Percentiles rank a stretch among this genome's conserved stretches.
phyloP scores from a whole-genome alignment of 331 rosid genomes.

The Prunus yedoensis region DNA sequence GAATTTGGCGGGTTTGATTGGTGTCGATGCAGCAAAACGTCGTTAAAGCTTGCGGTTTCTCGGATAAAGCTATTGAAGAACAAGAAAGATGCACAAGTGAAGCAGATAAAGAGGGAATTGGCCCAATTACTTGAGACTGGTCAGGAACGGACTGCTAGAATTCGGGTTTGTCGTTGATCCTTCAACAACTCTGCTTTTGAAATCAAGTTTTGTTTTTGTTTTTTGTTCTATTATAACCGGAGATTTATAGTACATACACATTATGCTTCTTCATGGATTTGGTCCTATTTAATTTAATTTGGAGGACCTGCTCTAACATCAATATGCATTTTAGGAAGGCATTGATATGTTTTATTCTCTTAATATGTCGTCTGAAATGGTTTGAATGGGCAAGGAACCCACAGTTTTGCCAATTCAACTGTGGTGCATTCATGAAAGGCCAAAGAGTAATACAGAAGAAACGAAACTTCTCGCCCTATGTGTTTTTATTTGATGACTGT shows the following conservation, averaged over 20 bases:
- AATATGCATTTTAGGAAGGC: neutral
- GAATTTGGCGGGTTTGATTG: slow-evolving; percentile 13
- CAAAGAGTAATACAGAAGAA: neutral
- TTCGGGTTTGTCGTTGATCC: slow-evolving; percentile 53
- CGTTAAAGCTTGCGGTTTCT: slow-evolving; percentile 79
- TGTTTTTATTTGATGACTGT: neutral
- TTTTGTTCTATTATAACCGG: no score
- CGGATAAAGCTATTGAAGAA: slow-evolving; percentile 85
- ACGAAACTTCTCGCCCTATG: neutral
- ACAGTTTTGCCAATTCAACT: neutral
- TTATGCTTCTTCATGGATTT: slow-evolving; percentile 3
- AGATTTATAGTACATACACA: neutral
- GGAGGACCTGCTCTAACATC: neutral
- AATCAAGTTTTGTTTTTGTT: neutral
- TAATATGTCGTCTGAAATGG: neutral
- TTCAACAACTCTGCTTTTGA: slow-evolving; percentile 11
- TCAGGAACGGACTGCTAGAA: slow-evolving; percentile 85
- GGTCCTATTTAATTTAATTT: neutral
- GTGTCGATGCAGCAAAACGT: slow-evolving; percentile 70
- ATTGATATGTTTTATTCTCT: neutral
- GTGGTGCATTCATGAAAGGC: neutral
- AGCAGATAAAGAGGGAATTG: slow-evolving; percentile 71
- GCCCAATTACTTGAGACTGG: slow-evolving; percentile 83
- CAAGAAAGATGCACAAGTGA: slow-evolving; percentile 70
- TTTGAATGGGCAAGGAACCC: neutral